These are phyloP conservation scores for Priceomyces castillae DNA, from an alignment of 805 yeast species.

Conservation along the genomic window DNA sequence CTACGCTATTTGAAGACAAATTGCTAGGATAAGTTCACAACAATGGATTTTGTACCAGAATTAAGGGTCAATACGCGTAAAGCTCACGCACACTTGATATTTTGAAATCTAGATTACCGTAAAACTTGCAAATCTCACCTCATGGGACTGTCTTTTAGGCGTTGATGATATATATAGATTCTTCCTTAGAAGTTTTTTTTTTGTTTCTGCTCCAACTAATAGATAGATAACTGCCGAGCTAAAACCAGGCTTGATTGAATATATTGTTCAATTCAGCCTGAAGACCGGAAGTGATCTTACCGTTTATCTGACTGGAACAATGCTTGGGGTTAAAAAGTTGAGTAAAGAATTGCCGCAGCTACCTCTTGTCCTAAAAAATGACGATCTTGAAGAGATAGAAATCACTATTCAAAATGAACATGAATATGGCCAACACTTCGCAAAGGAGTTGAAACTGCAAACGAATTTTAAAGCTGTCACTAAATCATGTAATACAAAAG, in stretches of 20 bases:
- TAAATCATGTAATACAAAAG: neutral
- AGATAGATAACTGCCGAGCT: too few relatives aligned
- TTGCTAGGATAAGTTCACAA: neutral
- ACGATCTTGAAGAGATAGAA: constrained; percentile 9
- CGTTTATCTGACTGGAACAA: constrained; percentile 1
- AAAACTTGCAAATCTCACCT: neutral
- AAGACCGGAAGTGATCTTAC: too few relatives aligned
- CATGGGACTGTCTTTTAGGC: neutral
- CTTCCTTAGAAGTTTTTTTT: neutral
- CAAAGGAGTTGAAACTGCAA: neutral
- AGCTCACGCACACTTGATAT: neutral
- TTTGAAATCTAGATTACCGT: neutral
- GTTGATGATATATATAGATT: neutral
- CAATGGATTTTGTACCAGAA: neutral
- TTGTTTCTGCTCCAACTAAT: neutral
- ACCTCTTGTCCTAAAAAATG: constrained; percentile 8
- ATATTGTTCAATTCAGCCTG: too few relatives aligned
- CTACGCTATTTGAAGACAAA: neutral
- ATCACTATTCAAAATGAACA: neutral
- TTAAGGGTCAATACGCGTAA: neutral
- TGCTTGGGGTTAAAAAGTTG: constrained; percentile 8
- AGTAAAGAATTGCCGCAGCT: constrained; percentile 8
- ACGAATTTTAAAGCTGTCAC: neutral
- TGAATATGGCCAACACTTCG: neutral
- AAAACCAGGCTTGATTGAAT: too few relatives aligned